A percentile compares a stretch with the other conserved stretches of the same genome.
These are phyloP conservation scores for Lasiodiplodia hormozganensis DNA, from an alignment of 2,329 filamentous ascomycete species.

Conservation along the genomic window DNA sequence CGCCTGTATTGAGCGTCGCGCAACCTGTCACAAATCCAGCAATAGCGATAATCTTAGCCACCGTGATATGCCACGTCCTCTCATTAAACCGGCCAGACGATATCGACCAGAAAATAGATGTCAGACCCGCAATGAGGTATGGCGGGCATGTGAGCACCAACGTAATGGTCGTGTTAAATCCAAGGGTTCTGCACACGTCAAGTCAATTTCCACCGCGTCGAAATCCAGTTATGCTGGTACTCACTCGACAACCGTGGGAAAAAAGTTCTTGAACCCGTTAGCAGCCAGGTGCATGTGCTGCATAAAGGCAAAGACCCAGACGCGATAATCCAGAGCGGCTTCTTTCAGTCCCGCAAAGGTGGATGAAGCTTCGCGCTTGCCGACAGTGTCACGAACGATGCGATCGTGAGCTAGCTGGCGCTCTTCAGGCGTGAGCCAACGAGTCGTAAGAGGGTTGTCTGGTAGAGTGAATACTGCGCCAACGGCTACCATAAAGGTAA, in stretches of 20 bases:
- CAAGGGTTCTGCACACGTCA: conserved; percentile 36
- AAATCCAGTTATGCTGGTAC: too few relatives aligned
- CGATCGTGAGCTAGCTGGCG: conserved; percentile 47
- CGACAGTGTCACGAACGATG: conserved; percentile 59
- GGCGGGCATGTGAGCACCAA: conserved; percentile 37
- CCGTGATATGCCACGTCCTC: conserved; percentile 36
- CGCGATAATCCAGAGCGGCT: neutral
- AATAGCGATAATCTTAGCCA: conserved; percentile 36
- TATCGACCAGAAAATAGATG: conserved; percentile 33
- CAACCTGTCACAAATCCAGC: conserved; percentile 41
- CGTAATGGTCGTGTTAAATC: conserved; percentile 45
- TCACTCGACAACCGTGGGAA: conserved; percentile 43
- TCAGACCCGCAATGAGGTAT: conserved; percentile 35
- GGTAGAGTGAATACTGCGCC: conserved; percentile 38
- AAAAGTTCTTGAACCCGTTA: conserved; percentile 39
- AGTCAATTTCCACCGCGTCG: too few relatives aligned
- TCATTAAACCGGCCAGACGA: conserved; percentile 44
- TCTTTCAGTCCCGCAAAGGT: neutral
- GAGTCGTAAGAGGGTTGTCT: conserved; percentile 48
- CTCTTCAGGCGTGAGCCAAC: conserved; percentile 56
- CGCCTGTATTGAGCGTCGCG: conserved; percentile 37
- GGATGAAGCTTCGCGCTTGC: conserved; percentile 43
- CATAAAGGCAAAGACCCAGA: conserved; percentile 18
- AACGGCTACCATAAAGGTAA: conserved; percentile 35
- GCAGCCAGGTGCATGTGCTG: conserved; percentile 7